phyloP scores from a whole-genome alignment of 441 rosid species.

The Pelargonium fulgidum region DNA sequence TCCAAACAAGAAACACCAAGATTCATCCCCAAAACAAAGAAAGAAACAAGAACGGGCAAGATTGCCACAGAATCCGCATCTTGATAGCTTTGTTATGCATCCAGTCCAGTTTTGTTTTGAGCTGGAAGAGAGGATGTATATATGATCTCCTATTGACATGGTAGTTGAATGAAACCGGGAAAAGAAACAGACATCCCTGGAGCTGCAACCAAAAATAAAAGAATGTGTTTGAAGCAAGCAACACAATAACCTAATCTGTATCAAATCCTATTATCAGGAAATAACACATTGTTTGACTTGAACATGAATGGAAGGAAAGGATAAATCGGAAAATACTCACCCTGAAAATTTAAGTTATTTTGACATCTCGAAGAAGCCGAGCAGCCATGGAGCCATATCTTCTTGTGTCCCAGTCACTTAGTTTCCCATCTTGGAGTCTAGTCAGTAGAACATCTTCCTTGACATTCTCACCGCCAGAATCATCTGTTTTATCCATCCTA shows the following conservation, averaged over 20 bases:
- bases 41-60: background rate
- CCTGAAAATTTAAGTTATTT: slow-evolving; percentile 39
- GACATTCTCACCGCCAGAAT: slow-evolving; percentile 21
- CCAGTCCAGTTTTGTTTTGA: background rate
- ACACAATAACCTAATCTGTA: too few species aligned
- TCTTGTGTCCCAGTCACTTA: slow-evolving; percentile 87
- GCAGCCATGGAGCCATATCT: slow-evolving; percentile 94
- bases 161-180: background rate
- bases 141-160: background rate
- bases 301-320: too few species aligned
- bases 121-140: background rate
- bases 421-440: slow-evolving; percentile 36
- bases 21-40: background rate
- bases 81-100: background rate
- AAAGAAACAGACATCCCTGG: too few species aligned
- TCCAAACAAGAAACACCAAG: background rate
- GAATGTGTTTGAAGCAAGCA: too few species aligned
- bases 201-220: too few species aligned
- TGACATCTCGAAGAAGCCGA: slow-evolving; percentile 73
- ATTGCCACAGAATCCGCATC: background rate
- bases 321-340: background rate
- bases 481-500: slow-evolving; percentile 16
- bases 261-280: too few species aligned
- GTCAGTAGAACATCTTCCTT: slow-evolving; percentile 26
- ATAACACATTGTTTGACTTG: too few species aligned